These are phyloP conservation scores for Blastomyces gilchristii DNA, from an alignment of 2,329 filamentous ascomycete genomes.

Conservation along the genomic window DNA sequence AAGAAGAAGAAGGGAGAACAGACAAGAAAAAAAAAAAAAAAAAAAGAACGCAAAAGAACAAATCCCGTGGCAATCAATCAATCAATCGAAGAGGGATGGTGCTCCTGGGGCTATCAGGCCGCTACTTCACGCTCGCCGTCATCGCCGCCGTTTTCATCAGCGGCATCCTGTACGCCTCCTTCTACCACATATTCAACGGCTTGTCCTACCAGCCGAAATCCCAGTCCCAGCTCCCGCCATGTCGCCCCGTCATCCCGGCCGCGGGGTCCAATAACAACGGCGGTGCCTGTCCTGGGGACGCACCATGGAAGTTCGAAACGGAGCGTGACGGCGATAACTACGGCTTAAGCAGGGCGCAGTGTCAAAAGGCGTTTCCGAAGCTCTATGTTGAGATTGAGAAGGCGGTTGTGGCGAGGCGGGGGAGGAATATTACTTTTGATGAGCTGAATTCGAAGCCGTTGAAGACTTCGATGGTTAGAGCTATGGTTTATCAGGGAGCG, in stretches of 20 bases:
- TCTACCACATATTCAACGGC: not conserved
- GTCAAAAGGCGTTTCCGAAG: slow-evolving; percentile 33
- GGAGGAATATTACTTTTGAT: slow-evolving; percentile 24
- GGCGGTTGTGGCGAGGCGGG: slow-evolving; percentile 18
- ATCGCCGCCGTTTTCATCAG: slow-evolving; percentile 3
- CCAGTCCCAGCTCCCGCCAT: not conserved
- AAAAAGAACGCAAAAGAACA: not conserved
- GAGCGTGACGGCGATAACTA: slow-evolving; percentile 29
- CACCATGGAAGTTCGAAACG: slow-evolving; percentile 26
- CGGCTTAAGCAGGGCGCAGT: slow-evolving; percentile 28
- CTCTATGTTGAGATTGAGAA: slow-evolving; percentile 31
- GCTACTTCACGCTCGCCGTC: not conserved
- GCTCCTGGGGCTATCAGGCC: not conserved
- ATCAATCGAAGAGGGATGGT: not conserved
- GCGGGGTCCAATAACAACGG: not conserved
- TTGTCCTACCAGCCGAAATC: slow-evolving; percentile 3
- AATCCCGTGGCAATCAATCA: not conserved
- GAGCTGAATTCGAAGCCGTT: slow-evolving; percentile 27
- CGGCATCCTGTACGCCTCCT: slow-evolving; percentile 9
- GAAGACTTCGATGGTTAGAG: slow-evolving; percentile 30
- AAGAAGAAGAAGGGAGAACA: not conserved
- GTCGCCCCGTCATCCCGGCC: not conserved
- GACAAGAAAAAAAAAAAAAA: not conserved
- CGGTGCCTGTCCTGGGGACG: not conserved
- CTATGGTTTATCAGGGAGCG: slow-evolving; percentile 28